Percentiles rank a stretch among this genome's conserved stretches.
Evolutionary conservation across 2,329 filamentous ascomycete species (phyloP).

Genomic region (Atkinsonella hypoxylon): DNA sequence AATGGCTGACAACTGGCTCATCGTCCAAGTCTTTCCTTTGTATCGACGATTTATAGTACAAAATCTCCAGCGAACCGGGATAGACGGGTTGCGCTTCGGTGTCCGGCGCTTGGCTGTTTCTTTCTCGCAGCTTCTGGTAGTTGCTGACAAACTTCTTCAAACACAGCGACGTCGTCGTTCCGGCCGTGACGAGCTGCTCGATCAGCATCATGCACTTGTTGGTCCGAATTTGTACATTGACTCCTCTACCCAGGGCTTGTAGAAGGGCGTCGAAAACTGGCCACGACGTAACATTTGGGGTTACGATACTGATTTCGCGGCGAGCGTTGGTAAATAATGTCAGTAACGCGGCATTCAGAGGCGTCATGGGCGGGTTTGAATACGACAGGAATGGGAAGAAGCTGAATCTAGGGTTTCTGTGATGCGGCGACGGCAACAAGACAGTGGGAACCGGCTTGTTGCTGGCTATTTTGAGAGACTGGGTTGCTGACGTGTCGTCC

Average conservation of each 20-base stretch:
- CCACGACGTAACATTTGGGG: conserved; percentile 63
- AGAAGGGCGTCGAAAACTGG: conserved; percentile 51
- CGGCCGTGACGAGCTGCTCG: conserved; percentile 71
- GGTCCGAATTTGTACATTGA: conserved; percentile 57
- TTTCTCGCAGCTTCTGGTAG: conserved; percentile 28
- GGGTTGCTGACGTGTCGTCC: conserved; percentile 16
- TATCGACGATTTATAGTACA: conserved; percentile 40
- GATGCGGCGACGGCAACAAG: conserved; percentile 64
- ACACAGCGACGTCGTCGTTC: conserved; percentile 58
- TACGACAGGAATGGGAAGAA: conserved; percentile 42
- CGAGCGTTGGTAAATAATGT: conserved; percentile 47
- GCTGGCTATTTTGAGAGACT: conserved; percentile 15
- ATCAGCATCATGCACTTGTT: conserved; percentile 60
- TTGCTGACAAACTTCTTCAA: conserved; percentile 45
- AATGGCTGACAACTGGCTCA: conserved; percentile 61
- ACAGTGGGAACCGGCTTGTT: conserved; percentile 35
- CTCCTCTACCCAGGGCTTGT: conserved; percentile 49
- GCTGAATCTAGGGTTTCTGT: conserved; percentile 52
- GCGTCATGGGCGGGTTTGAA: conserved; percentile 45
- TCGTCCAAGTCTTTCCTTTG: conserved; percentile 20
- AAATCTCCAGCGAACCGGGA: conserved; percentile 42
- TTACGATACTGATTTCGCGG: conserved; percentile 54
- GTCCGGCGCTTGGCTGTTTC: conserved; percentile 10
- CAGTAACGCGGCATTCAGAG: conserved; percentile 54
- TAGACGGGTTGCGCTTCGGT: conserved; percentile 30